Conservation (phyloP, 1,284 basidiomycete species). For the Quambalaria eucalypti region DNA sequence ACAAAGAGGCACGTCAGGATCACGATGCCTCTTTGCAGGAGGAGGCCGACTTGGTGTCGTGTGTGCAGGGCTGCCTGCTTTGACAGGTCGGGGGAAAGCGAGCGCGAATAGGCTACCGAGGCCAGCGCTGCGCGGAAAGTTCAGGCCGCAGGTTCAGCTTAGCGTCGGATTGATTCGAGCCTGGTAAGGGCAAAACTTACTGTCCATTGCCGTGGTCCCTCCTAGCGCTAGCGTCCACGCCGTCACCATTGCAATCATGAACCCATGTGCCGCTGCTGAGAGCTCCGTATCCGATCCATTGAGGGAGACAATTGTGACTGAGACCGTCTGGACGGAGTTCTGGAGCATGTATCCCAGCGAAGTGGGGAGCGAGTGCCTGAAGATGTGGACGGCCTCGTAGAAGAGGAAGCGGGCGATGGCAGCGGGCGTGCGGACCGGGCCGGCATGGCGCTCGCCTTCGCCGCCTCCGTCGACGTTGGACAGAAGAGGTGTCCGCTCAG, state of each 20-base stretch:
- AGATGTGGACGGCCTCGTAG: too few relatives aligned
- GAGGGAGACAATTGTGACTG: slow-evolving; percentile 57
- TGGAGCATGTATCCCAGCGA: slow-evolving; percentile 59
- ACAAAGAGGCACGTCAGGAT: slow-evolving; percentile 59
- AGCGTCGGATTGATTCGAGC: too few relatives aligned
- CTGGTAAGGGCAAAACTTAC: too few relatives aligned
- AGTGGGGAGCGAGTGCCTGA: slow-evolving; percentile 3
- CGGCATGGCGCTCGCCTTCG: too few relatives aligned
- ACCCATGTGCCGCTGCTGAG: slow-evolving; percentile 61
- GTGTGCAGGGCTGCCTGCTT: slow-evolving; percentile 30
- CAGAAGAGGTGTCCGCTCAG: too few relatives aligned
- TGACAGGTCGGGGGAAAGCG: slow-evolving; percentile 54
- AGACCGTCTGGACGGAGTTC: slow-evolving; percentile 62
- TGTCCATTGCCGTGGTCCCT: slow-evolving; percentile 66
- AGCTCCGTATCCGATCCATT: slow-evolving; percentile 58
- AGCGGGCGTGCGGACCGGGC: too few relatives aligned
- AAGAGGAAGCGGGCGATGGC: too few relatives aligned
- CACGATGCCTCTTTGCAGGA: slow-evolving; percentile 61
- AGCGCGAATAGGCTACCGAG: slow-evolving; percentile 55
- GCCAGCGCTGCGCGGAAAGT: too few relatives aligned
- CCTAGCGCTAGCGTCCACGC: slow-evolving; percentile 64
- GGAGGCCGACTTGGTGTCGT: slow-evolving; percentile 56
- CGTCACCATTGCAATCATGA: slow-evolving; percentile 69
- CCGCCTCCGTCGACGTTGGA: too few relatives aligned
- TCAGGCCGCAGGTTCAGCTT: too few relatives aligned